phyloP scores from a whole-genome alignment of 176 grass and related monocot species.

The Cymbopogon citratus region DNA sequence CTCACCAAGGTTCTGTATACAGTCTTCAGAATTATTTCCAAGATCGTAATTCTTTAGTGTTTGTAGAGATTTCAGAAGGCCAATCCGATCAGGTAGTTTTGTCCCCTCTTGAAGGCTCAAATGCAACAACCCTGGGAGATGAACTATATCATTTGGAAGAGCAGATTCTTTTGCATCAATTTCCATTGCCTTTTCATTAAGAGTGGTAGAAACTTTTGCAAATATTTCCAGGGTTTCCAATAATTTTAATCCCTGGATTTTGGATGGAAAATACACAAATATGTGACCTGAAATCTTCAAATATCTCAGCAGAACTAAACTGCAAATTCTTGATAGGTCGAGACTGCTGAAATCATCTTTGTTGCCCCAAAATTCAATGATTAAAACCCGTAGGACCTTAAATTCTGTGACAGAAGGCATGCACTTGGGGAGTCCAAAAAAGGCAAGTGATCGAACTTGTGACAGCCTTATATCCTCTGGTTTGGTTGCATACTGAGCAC shows the following conservation, averaged over 20 bases:
- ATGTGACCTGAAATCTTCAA: neutral
- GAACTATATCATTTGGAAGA: neutral
- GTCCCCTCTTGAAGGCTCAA: neutral
- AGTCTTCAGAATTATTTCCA: neutral
- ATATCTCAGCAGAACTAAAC: neutral
- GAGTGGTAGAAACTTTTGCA: too few species aligned
- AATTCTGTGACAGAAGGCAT: neutral
- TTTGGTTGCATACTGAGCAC: neutral
- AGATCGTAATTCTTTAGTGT: conserved; percentile 4
- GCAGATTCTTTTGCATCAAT: neutral
- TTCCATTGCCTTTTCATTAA: neutral
- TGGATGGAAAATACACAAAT: neutral
- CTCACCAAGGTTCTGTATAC: neutral
- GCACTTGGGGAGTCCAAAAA: neutral
- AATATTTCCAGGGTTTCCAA: too few species aligned
- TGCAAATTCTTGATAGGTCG: neutral
- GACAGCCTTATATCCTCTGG: neutral
- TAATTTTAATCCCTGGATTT: neutral
- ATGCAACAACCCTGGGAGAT: neutral
- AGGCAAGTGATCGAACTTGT: neutral
- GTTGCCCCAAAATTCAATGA: neutral
- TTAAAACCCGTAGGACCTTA: neutral
- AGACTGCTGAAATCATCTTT: neutral
- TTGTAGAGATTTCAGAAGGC: neutral
- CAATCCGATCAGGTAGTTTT: neutral